These are phyloP conservation scores for Eimeria maxima DNA, from an alignment of 169 alveolate genomes.

Conservation along the genomic window DNA sequence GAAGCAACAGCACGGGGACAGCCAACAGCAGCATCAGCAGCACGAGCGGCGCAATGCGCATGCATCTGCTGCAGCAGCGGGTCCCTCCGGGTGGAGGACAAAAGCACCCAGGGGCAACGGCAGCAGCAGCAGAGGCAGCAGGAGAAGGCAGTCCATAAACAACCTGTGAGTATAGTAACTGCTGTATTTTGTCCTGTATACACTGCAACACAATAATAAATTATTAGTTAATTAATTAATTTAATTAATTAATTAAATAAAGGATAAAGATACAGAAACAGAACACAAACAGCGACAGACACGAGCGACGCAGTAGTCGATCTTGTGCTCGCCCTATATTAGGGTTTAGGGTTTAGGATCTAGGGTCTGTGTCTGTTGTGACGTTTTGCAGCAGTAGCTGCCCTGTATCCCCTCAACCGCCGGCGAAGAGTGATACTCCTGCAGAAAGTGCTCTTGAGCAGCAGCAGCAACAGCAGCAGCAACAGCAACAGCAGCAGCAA, in stretches of 20 bases:
- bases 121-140: conserved; percentile 10
- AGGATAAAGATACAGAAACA: too few species aligned
- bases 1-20: not conserved
- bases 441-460: too few species aligned
- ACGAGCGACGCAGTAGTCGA: not conserved
- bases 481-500: too few species aligned
- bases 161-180: too few species aligned
- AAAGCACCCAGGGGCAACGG: conserved; percentile 37
- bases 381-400: not conserved
- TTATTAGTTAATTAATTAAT: too few species aligned
- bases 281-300: not conserved
- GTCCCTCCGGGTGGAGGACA: conserved; percentile 42
- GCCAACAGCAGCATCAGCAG: conserved; percentile 58
- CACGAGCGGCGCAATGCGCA: not conserved
- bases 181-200: too few species aligned
- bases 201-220: too few species aligned
- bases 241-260: too few species aligned
- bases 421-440: not conserved
- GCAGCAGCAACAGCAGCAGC: not conserved
- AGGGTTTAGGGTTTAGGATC: too few species aligned
- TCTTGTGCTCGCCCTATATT: not conserved
- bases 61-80: conserved; percentile 26
- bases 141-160: conserved; percentile 7
- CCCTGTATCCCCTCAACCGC: not conserved
- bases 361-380: not conserved